Evolutionary conservation across 768 basidiomycete genomes (phyloP).

Genomic region (Phaeolepiota aurea): DNA sequence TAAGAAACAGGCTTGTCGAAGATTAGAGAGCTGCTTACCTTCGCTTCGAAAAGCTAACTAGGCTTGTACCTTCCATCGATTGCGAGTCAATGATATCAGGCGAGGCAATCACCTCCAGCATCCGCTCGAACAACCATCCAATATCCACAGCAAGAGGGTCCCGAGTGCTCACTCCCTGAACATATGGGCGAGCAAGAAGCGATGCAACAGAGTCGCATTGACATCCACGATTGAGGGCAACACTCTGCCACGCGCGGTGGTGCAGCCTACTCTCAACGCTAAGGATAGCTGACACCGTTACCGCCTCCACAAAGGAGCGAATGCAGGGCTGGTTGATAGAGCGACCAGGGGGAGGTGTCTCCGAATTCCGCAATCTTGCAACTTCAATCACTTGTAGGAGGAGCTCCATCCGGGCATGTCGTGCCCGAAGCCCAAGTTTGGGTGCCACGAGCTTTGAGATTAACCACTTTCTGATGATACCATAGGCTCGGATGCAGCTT

Average conservation of each 20-base stretch:
- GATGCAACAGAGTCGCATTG: conserved; percentile 53
- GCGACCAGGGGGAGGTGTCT: conserved; percentile 25
- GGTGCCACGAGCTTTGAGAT: conserved; percentile 61
- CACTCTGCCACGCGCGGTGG: conserved; percentile 68
- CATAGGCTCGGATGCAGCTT: conserved; percentile 69
- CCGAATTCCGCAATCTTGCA: conserved; percentile 52
- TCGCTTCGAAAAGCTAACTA: conserved; percentile 80
- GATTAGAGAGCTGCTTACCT: conserved; percentile 35
- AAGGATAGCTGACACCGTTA: conserved; percentile 65
- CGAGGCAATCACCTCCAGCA: conserved; percentile 70
- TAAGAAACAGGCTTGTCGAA: neutral
- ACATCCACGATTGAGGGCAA: conserved; percentile 55
- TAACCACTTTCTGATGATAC: conserved; percentile 73
- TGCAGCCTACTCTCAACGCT: conserved; percentile 77
- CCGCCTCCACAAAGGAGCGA: conserved; percentile 76
- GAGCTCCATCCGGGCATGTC: conserved; percentile 69
- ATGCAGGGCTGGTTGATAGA: conserved; percentile 53
- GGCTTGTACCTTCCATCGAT: conserved; percentile 41
- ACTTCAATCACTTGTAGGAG: conserved; percentile 69
- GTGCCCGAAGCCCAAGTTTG: conserved; percentile 49
- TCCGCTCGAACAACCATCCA: conserved; percentile 76
- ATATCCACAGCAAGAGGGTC: conserved; percentile 64
- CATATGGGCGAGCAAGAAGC: conserved; percentile 43
- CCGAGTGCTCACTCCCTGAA: conserved; percentile 33
- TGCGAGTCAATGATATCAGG: conserved; percentile 59